Base-by-base conservation (phyloP, 2,329 filamentous ascomycete species). In the Leptoxyphium fumago region DNA sequence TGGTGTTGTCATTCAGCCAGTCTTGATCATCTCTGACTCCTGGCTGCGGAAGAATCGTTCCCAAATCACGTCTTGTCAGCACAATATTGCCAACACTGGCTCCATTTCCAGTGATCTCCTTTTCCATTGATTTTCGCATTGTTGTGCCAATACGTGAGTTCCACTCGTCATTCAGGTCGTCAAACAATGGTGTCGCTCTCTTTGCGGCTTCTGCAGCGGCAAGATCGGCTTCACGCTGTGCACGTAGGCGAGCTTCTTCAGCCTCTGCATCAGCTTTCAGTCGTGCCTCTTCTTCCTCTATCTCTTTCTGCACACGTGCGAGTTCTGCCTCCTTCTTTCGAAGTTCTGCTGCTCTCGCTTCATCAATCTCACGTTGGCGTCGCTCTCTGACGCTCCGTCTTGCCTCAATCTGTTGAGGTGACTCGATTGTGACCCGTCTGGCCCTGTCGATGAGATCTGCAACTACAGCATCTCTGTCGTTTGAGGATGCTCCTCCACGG, bases 1-100 rank as follows among this genome's bases (percentile, higher is more conserved):
- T 75, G 42, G 82, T 75, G 52, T 84, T 79, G 58, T 88, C 84
- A 50, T 88, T 87, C 6, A 89, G 70, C 83, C 83, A 89, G 26
- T 45, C 40, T 21, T 42, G 32, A 41, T 50, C 21, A 36, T 40
- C 44, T n/a, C 11, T 26, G 11, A 30, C 43, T 41, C 46, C 39
- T n/a, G 21, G 36, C 59, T 14, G 67, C 66, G 13, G 80, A 4
- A 68, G 46, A 4, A 87, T 62, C 40, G 72, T 80, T n/a, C 63
- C 66, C 52, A 86, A 80, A 55, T 84, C 80, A 43, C 75, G 73
- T 2, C 65, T 58, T 1, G 56, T 65, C 13, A 84, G 61, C 10
- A 72, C 52, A 41, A 38, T 59, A 51, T 43, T 62, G 47, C 71
- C 50, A 29, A 29, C 57, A 51, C 34, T 61, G 48, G 17, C 4